Base-by-base conservation (phyloP, 2,329 filamentous ascomycete species). In the Lithohypha guttulata region DNA sequence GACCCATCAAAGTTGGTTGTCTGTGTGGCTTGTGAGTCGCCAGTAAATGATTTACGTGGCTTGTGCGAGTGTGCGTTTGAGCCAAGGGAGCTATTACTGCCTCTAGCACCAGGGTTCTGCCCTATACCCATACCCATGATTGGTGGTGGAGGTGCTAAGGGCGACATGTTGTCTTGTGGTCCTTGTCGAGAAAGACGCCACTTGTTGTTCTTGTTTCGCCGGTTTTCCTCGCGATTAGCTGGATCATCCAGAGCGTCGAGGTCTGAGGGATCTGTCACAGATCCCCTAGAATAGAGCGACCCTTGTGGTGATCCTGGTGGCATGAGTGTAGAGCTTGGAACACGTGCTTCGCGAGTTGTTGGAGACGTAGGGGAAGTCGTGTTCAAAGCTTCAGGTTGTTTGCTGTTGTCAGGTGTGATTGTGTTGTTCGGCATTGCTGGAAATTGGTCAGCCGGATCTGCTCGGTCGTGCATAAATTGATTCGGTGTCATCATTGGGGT, bases 181-280 rank as follows among this genome's bases (percentile, higher is more conserved):
- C n/a, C n/a, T n/a, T n/a, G n/a, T 44, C 71, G 77, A 39, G 70
- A 64, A 14, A 78, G 78, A 13, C 84, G 81, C 37, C 86, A 69
- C n/a, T n/a, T n/a, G n/a, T n/a, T n/a, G 65, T 85, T 84, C 65
- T 73, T 75, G 19, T 81, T 76, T 42, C 71, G 75, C 53, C 79
- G 81, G 59, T 78, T 82, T 38, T 82, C 77, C 38, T 81, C 77
- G 10, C 75, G 26, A 29, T 60, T 57, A 3, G 69, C 69, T 23
- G 57, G 51, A 14, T 58, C 53, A 19, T 86, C 83, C 7, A 70
- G 59, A 44, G 81, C 77, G 46, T 93, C 86, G 20, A 78, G 56
- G 54, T 94, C 86, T 0, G 85, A 93, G 15, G 79, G 76, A 49
- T 93, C 86, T 17, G 89, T 91, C 47, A 77, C 68, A 2, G 73